Base-by-base conservation (phyloP, 1,284 basidiomycete species). In the Trichosporon asahii region DNA sequence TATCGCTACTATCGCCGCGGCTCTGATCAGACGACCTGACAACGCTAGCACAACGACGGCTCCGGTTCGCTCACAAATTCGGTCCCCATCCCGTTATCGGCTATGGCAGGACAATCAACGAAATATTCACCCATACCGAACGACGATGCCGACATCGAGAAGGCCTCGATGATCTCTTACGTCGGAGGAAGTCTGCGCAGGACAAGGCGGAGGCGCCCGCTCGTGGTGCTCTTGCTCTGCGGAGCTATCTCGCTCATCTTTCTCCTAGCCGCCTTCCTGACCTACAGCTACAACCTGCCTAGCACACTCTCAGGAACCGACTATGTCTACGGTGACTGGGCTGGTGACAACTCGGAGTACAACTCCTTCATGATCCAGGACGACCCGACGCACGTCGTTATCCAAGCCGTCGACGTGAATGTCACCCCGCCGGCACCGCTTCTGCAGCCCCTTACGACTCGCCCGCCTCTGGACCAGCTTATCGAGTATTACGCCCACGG, bases 401-500 rank as follows among this genome's bases (percentile, higher is more conserved):
- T 77, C 12, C 73, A 72, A 23, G 27, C 57, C 2, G 18, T 33
- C n/a, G 5, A 61, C n/a, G 4, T 35, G 2, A 37, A 68, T 1
- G 21, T 53, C 21, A 53, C 65, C 11, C 64, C 55, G 9, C 60
- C 74, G 11, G 61, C 64, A 0, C 31, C 29, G 9, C 64, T 76
- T 0, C 72, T 77, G 14, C 65, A 25, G 31, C 73, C 75, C 2
- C 33, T 73, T 15, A 57, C 69, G 15, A 64, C 66, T 8, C 73
- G 75, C 0, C 70, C 68, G 6, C 72, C 72, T 0, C 68, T 70
- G 64, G 66, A 71, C 65, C 27, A 70, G 37, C 68, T 75, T 46
- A 53, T 63, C 37, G 63, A 68, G 15, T 76, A 67, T 70, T 76
- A 75, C 67, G 61, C 64, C 11, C 69, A 66, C 21, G 76, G 76